Conservation (phyloP, 768 basidiomycete genomes). For the Rhodosporidiobolus odoratus region DNA sequence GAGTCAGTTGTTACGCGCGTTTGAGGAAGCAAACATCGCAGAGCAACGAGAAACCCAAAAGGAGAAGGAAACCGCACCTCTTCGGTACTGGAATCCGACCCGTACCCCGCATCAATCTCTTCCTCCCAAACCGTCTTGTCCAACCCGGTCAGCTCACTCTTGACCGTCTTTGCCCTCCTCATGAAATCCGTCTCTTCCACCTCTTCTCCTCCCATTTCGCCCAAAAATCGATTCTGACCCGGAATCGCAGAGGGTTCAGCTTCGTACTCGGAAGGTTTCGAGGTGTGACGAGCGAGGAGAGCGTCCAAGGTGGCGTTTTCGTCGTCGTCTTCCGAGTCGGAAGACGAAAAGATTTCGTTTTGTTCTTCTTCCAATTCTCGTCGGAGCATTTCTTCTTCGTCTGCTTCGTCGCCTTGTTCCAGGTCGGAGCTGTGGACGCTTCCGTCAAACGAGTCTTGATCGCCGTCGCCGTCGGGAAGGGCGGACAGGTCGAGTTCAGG, state of each 20-base stretch:
- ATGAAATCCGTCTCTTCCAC: constrained; percentile 45
- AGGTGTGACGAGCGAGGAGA: constrained; percentile 37
- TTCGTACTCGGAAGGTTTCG: constrained; percentile 41
- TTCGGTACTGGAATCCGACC: constrained; percentile 86
- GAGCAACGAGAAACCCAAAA: constrained; percentile 8
- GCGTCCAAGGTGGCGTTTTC: constrained; percentile 46
- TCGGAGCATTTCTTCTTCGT: constrained; percentile 45
- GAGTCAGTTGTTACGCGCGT: constrained; percentile 1
- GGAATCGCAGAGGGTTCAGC: constrained; percentile 28
- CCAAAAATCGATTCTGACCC: constrained; percentile 1
- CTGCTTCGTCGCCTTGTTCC: constrained; percentile 43
- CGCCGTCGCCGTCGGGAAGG: constrained; percentile 35
- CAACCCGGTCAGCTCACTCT: constrained; percentile 71
- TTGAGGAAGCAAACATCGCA: neutral
- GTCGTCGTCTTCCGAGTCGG: constrained; percentile 46
- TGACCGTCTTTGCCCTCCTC: constrained; percentile 63
- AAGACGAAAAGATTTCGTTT: constrained; percentile 11
- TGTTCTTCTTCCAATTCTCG: constrained; percentile 27
- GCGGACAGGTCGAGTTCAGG: constrained; percentile 40
- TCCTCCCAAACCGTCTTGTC: constrained; percentile 41
- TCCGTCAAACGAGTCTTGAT: constrained; percentile 48
- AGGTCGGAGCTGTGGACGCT: constrained; percentile 40
- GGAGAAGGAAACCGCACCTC: constrained; percentile 60
- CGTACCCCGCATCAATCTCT: constrained; percentile 83
- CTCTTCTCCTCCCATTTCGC: constrained; percentile 4